Conservation (phyloP, 2,329 filamentous ascomycete species). For the Stagonosporopsis rhizophila region DNA sequence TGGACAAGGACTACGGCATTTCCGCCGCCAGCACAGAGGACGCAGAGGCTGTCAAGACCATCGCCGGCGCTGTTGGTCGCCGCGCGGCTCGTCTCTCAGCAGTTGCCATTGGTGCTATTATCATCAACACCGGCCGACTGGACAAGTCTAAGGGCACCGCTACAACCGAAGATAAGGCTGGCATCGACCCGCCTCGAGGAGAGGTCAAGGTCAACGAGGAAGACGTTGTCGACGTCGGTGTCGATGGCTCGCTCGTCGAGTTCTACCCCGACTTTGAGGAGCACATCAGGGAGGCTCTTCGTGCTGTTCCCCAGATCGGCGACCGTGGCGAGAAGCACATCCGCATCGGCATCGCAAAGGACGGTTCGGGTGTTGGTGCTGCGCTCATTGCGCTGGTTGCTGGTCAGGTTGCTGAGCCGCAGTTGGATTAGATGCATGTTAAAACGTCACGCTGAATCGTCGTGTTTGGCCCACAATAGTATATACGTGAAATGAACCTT, state of each 20-base stretch:
- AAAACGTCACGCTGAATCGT: not conserved
- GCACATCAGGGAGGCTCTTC: slow-evolving; percentile 83
- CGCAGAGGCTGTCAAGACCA: slow-evolving; percentile 83
- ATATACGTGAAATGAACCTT: slow-evolving; percentile 14
- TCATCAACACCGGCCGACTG: slow-evolving; percentile 80
- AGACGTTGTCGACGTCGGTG: slow-evolving; percentile 86
- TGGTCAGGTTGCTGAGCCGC: slow-evolving; percentile 55
- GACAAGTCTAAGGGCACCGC: slow-evolving; percentile 45
- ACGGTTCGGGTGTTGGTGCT: slow-evolving; percentile 93
- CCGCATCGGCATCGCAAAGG: slow-evolving; percentile 94
- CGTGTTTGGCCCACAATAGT: not conserved
- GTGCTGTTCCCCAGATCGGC: slow-evolving; percentile 79
- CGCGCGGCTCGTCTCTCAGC: slow-evolving; percentile 88
- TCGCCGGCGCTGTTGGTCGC: slow-evolving; percentile 83
- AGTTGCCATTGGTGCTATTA: slow-evolving; percentile 83
- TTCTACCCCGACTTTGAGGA: slow-evolving; percentile 94
- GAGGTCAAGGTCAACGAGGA: slow-evolving; percentile 56
- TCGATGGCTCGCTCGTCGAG: slow-evolving; percentile 93
- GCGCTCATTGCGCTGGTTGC: slow-evolving; percentile 93
- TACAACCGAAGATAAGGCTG: slow-evolving; percentile 46
- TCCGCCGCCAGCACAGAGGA: slow-evolving; percentile 81
- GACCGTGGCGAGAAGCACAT: slow-evolving; percentile 81
- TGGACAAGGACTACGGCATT: slow-evolving; percentile 79
- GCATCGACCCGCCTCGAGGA: slow-evolving; percentile 42
- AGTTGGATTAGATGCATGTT: slow-evolving; percentile 13